Percentiles rank a stretch among this genome's conserved stretches.
Conservation (phyloP, 768 basidiomycete species). For the Trametes maxima region DNA sequence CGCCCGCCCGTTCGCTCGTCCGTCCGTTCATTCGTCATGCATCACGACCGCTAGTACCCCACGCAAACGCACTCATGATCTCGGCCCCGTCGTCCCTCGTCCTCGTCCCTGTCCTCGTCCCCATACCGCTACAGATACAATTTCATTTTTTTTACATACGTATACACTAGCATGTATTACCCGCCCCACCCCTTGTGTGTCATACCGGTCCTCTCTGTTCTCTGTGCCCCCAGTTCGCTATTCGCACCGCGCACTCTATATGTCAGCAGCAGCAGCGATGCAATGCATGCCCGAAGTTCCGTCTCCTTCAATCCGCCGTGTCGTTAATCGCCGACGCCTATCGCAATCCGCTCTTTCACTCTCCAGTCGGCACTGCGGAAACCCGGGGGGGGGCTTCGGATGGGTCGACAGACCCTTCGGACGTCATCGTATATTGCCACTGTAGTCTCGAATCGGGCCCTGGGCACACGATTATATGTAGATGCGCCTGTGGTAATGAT, state of each 20-base stretch:
- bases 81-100: background rate
- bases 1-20: background rate
- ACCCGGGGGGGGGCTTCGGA: no score
- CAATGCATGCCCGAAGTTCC: no score
- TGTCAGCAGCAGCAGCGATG: no score
- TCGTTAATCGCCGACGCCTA: no score
- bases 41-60: background rate
- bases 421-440: no score
- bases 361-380: no score
- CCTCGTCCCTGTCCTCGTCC: background rate
- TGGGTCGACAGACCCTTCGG: no score
- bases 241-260: background rate
- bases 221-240: background rate
- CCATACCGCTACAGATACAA: background rate
- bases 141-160: background rate
- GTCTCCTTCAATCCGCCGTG: no score
- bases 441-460: no score
- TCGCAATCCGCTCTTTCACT: no score
- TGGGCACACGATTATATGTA: no score
- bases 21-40: background rate
- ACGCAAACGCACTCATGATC: background rate
- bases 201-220: background rate
- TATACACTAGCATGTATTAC: slow-evolving; percentile 3
- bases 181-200: background rate
- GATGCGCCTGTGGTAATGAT: no score